A percentile compares a stretch with the other conserved stretches of the same genome.
phyloP scores from a whole-genome alignment of 495 filamentous ascomycete genomes.

The Lepraria neglecta region DNA sequence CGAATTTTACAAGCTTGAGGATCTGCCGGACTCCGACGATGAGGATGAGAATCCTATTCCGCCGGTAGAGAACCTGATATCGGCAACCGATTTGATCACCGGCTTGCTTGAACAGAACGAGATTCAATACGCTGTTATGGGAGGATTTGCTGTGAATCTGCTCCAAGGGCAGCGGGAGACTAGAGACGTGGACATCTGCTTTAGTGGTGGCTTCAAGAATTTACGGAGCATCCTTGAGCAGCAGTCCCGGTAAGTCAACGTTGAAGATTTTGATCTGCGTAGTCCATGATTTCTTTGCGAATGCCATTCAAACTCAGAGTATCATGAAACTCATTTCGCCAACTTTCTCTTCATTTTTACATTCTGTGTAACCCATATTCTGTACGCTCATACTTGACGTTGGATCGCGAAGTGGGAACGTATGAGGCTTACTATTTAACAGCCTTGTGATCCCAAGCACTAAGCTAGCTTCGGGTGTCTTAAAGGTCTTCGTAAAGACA shows the following conservation, averaged over 20 bases:
- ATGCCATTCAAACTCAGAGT: no score
- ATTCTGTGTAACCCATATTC: no score
- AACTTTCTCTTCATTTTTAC: no score
- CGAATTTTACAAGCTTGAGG: conserved; percentile 1
- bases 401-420: background rate
- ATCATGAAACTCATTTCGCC: no score
- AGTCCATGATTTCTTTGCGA: background rate
- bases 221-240: conserved; percentile 1
- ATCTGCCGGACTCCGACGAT: conserved; percentile 6
- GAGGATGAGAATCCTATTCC: background rate
- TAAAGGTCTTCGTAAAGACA: conserved; percentile 10
- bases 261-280: background rate
- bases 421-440: background rate
- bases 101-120: background rate
- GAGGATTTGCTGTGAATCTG: conserved; percentile 8
- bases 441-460: conserved; percentile 10
- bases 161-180: conserved; percentile 1
- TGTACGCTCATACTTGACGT: no score
- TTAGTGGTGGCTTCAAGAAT: conserved; percentile 1
- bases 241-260: background rate
- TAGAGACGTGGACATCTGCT: conserved; percentile 1
- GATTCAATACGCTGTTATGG: conserved; percentile 9
- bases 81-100: conserved; percentile 4
- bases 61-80: conserved; percentile 1
- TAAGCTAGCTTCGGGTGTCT: conserved; percentile 3